These are phyloP conservation scores for Chlamydomonas schloesseri DNA, from an alignment of 139 green algal species.

Conservation along the genomic window DNA sequence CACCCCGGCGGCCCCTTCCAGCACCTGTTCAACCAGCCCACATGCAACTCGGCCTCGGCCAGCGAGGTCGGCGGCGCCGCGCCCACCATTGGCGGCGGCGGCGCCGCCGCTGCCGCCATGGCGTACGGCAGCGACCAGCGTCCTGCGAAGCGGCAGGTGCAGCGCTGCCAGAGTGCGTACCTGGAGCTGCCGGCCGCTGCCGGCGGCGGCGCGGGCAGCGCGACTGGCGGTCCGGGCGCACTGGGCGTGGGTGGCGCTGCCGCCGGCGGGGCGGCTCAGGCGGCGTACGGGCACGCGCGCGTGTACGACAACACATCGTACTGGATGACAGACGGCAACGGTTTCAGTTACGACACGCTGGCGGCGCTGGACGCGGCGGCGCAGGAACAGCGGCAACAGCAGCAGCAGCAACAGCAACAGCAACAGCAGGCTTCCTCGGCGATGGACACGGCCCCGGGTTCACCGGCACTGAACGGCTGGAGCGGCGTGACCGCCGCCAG, in stretches of 20 bases:
- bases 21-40: not conserved
- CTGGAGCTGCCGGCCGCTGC: not conserved
- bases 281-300: not conserved
- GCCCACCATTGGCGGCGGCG: not conserved
- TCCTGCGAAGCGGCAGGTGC: slow-evolving; percentile 38
- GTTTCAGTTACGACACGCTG: slow-evolving; percentile 24
- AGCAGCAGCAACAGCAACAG: not conserved
- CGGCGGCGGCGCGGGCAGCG: not conserved
- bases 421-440: not conserved
- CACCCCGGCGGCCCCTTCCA: not conserved
- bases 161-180: slow-evolving; percentile 21
- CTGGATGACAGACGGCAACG: slow-evolving; percentile 44
- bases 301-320: slow-evolving; percentile 5
- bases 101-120: not conserved
- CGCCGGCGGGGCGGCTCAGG: not conserved
- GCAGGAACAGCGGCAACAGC: not conserved
- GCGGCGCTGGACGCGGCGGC: not conserved
- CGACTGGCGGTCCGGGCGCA: not conserved
- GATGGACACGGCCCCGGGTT: too few relatives aligned
- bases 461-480: not conserved
- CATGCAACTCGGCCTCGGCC: slow-evolving; percentile 21
- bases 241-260: not conserved
- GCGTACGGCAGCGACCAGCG: slow-evolving; percentile 31
- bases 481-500: not conserved
- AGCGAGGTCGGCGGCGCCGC: not conserved